These are phyloP conservation scores for Marvania coccoides DNA, from an alignment of 139 green algal genomes.

Conservation along the genomic window DNA sequence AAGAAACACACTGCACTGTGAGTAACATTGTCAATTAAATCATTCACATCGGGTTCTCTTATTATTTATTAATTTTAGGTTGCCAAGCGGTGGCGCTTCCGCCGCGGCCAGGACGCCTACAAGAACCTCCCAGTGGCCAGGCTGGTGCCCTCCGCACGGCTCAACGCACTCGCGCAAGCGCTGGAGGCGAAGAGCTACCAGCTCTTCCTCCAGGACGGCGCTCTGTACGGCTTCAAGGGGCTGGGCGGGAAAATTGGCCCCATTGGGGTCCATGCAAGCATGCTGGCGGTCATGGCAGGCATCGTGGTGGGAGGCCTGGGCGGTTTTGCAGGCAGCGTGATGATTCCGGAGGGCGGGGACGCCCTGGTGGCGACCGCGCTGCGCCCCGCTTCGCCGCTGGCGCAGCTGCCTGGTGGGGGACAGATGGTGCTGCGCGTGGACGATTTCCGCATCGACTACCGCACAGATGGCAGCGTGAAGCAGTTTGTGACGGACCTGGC, in stretches of 20 bases:
- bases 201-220: slow-evolving; percentile 73
- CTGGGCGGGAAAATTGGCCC: slow-evolving; percentile 84
- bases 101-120: slow-evolving; percentile 12
- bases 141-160: slow-evolving; percentile 55
- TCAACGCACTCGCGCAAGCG: slow-evolving; percentile 53
- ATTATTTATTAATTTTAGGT: too few species aligned
- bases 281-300: slow-evolving; percentile 83
- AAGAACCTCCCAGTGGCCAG: slow-evolving; percentile 37
- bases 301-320: slow-evolving; percentile 73
- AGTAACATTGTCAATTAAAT: too few species aligned
- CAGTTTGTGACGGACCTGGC: slow-evolving; percentile 89
- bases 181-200: slow-evolving; percentile 73
- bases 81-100: slow-evolving; percentile 67
- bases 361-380: slow-evolving; percentile 27
- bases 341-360: slow-evolving; percentile 56
- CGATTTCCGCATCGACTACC: slow-evolving; percentile 90
- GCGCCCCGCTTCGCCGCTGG: slow-evolving; percentile 13
- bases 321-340: slow-evolving; percentile 67
- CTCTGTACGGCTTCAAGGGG: slow-evolving; percentile 96
- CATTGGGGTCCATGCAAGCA: slow-evolving; percentile 89
- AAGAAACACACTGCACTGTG: too few species aligned
- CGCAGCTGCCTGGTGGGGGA: slow-evolving; percentile 18
- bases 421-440: slow-evolving; percentile 70
- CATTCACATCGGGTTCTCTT: too few species aligned
- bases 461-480: slow-evolving; percentile 69